Evolutionary conservation across 495 filamentous ascomycete genomes (phyloP), one percentile per base, ranked within the genome.

Genomic region (Cladorrhinum samala): DNA sequence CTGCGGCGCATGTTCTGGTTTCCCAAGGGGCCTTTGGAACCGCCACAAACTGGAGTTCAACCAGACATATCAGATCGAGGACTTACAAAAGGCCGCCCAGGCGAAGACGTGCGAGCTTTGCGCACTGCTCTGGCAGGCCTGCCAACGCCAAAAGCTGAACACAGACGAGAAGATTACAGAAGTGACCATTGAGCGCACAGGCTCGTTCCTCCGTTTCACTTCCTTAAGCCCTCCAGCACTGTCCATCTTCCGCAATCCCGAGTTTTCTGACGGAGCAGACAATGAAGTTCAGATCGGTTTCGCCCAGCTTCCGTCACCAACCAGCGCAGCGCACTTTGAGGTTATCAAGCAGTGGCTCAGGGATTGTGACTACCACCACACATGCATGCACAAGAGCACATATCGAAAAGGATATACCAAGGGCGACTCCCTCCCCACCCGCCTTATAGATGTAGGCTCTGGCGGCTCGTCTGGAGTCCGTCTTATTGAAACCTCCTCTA

Each of bases 261-360:
- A 38, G 20, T 33, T 49, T 14, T 13, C 19, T 8, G 39, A n/a
- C n/a, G 16, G 25, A 1, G 21, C 21, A 1, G 30, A 37, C 30
- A 11, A 49, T 3, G 30, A 37, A 9, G 18, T 49, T 14, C 46
- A 49, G 18, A 49, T 49, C 30, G 46, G 46, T n/a, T 49, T 37
- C 33, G n/a, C 46, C 37, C 1, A 0, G 13, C 16, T 49, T 9
- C 46, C 0, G 11, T 11, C 16, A 11, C n/a, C 30, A 2, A 9
- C 9, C 2, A 17, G 14, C 23, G 16, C 21, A 16, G 2, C 20
- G 17, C 33, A 49, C 33, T 42, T 50, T 19, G 18, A 25, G 1
- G 13, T 41, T 3, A 42, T 50, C 2, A 23, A 21, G 8, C 36
- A 50, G 13, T 50, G 48, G 48, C 48, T 50, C 3, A 9, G 1